Evolutionary conservation across 371 early-diverging fungal species (phyloP), one percentile per base, ranked within the genome.

Genomic region (Blakeslea trispora): DNA sequence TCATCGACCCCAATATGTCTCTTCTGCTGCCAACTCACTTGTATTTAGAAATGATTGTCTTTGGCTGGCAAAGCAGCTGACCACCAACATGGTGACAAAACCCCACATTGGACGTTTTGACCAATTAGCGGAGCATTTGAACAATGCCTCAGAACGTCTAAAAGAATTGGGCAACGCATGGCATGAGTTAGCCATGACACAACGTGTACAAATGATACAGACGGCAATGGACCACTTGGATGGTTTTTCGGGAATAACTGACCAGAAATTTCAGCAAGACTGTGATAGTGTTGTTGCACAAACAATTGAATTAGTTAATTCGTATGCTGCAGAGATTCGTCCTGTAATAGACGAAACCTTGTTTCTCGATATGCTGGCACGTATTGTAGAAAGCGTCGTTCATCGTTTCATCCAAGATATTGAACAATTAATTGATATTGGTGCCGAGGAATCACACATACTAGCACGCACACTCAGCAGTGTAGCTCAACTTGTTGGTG

Each of bases 21-120:
- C 66, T 6, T 61, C 78, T n/a, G 84, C 87, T 15, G 81, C 85
- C 5, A 56, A 81, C 21, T 64, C 83, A 0, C 77, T 89, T 49
- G 66, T 88, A 11, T 87, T 89, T 53, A 69, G 82, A 47, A 91
- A 89, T 37, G 91, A 91, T 57, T 91, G 91, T 53, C 71, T 81
- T 62, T 89, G 82, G 68, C 64, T 89, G 9, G 81, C 88, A 64
- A 42, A 68, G 55, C 60, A 66, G 61, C 21, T 69, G 46, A 55
- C 55, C 2, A 35, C 47, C 8, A 22, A 21, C 23, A 24, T 39
- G 11, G 15, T 45, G 14, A 10, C 10, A n/a, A 42, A 47, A 18
- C 40, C 49, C 7, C 44, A 61, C 11, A 49, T 51, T 28, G 40
- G 48, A 23, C 45, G 45, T 4, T 66, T 61, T 51, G 22, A 54